Evolutionary conservation across 163 green algal species (phyloP).

Genomic region (Volvox carteri): DNA sequence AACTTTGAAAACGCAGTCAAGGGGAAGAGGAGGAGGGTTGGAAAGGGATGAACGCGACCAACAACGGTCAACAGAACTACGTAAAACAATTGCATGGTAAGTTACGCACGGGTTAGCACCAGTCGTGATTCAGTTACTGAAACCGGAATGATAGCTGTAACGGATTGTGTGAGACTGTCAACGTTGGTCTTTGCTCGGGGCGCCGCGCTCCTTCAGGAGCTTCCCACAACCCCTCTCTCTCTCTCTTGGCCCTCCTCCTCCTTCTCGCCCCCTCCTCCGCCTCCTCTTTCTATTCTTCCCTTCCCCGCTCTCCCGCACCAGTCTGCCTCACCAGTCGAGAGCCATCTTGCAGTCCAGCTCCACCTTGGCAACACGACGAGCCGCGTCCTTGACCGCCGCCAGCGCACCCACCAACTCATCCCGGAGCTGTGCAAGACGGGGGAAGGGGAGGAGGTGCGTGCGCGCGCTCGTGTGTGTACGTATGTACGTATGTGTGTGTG

Average conservation of each 20-base stretch:
- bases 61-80: background rate
- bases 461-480: too few species aligned
- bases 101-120: too few species aligned
- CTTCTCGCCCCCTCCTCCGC: background rate
- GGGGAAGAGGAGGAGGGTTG: background rate
- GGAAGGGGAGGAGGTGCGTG: background rate
- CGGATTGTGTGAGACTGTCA: too few species aligned
- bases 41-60: background rate
- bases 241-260: background rate
- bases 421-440: conserved; percentile 59
- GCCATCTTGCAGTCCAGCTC: conserved; percentile 68
- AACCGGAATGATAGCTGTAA: too few species aligned
- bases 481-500: too few species aligned
- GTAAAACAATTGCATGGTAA: too few species aligned
- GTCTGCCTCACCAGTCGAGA: conserved; percentile 47
- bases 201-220: too few species aligned
- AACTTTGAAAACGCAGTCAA: background rate
- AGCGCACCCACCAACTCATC: conserved; percentile 72
- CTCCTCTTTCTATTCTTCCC: background rate
- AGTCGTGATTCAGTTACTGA: too few species aligned
- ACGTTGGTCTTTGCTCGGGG: too few species aligned
- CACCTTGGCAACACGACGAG: conserved; percentile 72
- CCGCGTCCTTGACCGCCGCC: conserved; percentile 71
- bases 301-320: background rate
- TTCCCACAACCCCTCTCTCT: background rate